Base-by-base conservation (phyloP, 345 rosid genomes). In the Salix dunnii region DNA sequence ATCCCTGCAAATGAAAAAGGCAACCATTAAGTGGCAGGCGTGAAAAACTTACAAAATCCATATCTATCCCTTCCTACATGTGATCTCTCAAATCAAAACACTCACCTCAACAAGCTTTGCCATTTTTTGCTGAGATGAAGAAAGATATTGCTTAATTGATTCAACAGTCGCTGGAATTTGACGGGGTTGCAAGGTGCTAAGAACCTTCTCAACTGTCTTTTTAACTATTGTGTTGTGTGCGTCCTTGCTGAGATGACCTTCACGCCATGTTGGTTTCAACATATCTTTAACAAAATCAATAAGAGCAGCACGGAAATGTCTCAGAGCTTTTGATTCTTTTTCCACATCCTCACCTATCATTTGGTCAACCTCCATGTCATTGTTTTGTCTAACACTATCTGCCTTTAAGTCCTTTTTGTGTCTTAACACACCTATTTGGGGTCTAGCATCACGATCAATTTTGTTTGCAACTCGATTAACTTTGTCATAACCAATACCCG, bases 101-200 rank as follows among this genome's bases (percentile, higher is more conserved):
- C 91, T 85, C 77, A 93, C 98, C 97, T 91, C 92, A 17, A 93
- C 87, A 76, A 93, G 94, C 89, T 89, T 96, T 74, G 84, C 81
- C 55, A 92, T 84, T 84, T 88, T 93, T 42, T 90, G 78, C 74
- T 81, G 81, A 51, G 91, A 84, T 21, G 49, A 71, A 60, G 88
- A 86, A 78, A 96, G 91, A 85, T 89, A 92, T 31, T 87, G 94
- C 74, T 88, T 86, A 33, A 79, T 80, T 7, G 84, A 84, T 75
- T 87, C 92, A 12, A 61, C 13, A 6, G 90, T 80, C 48, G 83
- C 68, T 74, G 97, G 97, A 77, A 89, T 85, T 73, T 91, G 91
- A 77, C 82, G 88, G 36, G 87, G 79, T 80, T 86, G 89, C 71
- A 96, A 66, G 71, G 89, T 81, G 70, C 86, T 64, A 68, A 93